Evolutionary conservation across 306 rosid genomes (phyloP), one percentile per base, ranked within the genome.

Genomic region (Vachellia pachyceras): DNA sequence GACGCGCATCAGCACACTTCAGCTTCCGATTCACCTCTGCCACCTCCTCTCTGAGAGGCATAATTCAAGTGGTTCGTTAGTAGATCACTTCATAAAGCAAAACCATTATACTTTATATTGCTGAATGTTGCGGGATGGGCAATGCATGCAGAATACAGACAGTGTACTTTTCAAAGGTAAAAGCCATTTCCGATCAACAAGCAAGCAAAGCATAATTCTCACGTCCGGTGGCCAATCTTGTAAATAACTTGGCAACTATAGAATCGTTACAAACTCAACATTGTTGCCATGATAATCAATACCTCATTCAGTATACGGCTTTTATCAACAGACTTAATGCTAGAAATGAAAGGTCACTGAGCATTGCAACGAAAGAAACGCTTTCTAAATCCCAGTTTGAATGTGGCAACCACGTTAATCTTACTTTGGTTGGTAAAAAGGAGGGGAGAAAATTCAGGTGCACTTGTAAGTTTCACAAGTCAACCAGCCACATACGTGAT

Each of bases 11-110:
- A 77, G 52, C 52, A 71, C 80, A 54, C 64, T 74, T 84, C 72
- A 44, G 65, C 78, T 77, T 65, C 77, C 55, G 37, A 63, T 85
- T 91, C 89, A 94, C 84, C 97, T 90, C 80, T 89, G 91, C 98
- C 98, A 94, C 82, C 86, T 91, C 85, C 90, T 94, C 88, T 94
- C 98, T 94, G 98, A 78, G 60, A 80, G 84, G 73, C 69, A 87
- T 35, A 81, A 78, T 72, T 69, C 54, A 80, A 84, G 76, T n/a
- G 79, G 72, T 86, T 20, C 13, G 33, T 55, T 13, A 85, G 86
- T 54, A 63, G 71, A 13, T n/a, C 8, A 18, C 60, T 69, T 73
- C 14, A 70, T 10, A 68, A 61, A 47, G 55, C 50, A 82, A n/a
- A 40, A 50, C 60, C 35, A 39, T 23, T 72, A 65, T 57, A 33